Evolutionary conservation across 2,329 filamentous ascomycete species (phyloP).

Genomic region (Colletotrichum graminicola): DNA sequence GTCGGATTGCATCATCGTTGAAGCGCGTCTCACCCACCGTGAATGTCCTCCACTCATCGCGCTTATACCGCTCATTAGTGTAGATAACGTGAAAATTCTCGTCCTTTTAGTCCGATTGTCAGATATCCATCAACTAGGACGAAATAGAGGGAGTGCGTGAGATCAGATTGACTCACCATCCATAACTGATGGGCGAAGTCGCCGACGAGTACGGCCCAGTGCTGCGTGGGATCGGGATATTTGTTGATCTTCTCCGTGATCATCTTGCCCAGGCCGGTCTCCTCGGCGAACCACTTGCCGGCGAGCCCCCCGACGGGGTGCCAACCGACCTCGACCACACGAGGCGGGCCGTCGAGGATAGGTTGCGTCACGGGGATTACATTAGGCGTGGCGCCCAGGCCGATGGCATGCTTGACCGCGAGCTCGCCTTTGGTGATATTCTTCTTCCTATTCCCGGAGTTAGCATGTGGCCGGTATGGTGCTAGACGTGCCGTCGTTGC

Average conservation of each 20-base stretch:
- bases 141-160: neutral
- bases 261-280: slow-evolving; percentile 66
- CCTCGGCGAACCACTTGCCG: slow-evolving; percentile 70
- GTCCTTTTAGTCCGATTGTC: slow-evolving; percentile 51
- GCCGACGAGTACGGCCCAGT: slow-evolving; percentile 70
- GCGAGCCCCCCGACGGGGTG: slow-evolving; percentile 68
- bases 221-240: slow-evolving; percentile 70
- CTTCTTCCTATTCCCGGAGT: slow-evolving; percentile 47
- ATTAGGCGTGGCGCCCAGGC: slow-evolving; percentile 59
- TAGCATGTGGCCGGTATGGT: neutral
- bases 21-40: slow-evolving; percentile 65
- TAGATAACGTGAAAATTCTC: slow-evolving; percentile 69
- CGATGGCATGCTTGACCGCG: slow-evolving; percentile 57
- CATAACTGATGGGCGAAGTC: slow-evolving; percentile 69
- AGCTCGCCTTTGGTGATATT: slow-evolving; percentile 55
- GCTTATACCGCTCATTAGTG: slow-evolving; percentile 61
- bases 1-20: slow-evolving; percentile 65
- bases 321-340: slow-evolving; percentile 68
- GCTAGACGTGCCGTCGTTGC: slow-evolving; percentile 1
- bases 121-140: neutral
- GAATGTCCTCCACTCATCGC: slow-evolving; percentile 64
- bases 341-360: slow-evolving; percentile 51
- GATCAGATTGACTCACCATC: slow-evolving; percentile 59
- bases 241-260: slow-evolving; percentile 67
- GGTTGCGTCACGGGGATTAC: slow-evolving; percentile 57